Percentiles rank a stretch among this genome's conserved stretches.
phyloP scores from a whole-genome alignment of 202 grass and related monocot species.

The Digitaria exilis region DNA sequence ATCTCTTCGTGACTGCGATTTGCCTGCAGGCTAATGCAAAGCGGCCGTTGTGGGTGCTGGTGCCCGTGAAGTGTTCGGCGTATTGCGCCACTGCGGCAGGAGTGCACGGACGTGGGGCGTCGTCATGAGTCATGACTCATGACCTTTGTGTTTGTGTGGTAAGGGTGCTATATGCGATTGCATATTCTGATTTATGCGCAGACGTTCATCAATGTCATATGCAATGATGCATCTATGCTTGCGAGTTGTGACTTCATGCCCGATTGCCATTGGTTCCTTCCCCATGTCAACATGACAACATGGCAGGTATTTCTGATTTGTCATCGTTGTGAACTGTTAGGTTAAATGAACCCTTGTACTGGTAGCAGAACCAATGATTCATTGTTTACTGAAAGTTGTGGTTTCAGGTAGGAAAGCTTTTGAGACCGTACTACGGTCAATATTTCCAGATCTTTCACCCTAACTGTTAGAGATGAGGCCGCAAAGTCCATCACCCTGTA shows the following conservation, averaged over 20 bases:
- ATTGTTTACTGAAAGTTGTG: not conserved
- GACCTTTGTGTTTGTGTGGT: constrained; percentile 19
- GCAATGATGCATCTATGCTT: not conserved
- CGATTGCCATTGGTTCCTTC: not conserved
- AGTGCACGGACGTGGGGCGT: too few relatives aligned
- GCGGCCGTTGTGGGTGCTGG: too few relatives aligned
- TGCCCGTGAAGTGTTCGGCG: too few relatives aligned
- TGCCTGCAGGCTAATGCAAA: too few relatives aligned
- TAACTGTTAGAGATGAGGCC: not conserved
- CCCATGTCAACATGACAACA: not conserved
- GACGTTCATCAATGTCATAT: not conserved
- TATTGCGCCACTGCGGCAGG: too few relatives aligned
- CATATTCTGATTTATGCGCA: not conserved
- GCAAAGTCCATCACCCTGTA: not conserved
- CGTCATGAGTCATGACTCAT: too few relatives aligned
- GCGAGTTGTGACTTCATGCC: not conserved
- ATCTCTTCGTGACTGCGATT: too few relatives aligned
- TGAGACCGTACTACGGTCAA: not conserved
- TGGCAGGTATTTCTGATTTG: not conserved
- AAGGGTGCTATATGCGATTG: not conserved
- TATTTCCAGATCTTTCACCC: too few relatives aligned
- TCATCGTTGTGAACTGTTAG: not conserved
- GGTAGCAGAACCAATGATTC: not conserved
- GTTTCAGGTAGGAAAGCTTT: not conserved
- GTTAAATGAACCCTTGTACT: not conserved